Conservation (phyloP, 2,329 filamentous ascomycete species). For the Proliferodiscus dingleyae region DNA sequence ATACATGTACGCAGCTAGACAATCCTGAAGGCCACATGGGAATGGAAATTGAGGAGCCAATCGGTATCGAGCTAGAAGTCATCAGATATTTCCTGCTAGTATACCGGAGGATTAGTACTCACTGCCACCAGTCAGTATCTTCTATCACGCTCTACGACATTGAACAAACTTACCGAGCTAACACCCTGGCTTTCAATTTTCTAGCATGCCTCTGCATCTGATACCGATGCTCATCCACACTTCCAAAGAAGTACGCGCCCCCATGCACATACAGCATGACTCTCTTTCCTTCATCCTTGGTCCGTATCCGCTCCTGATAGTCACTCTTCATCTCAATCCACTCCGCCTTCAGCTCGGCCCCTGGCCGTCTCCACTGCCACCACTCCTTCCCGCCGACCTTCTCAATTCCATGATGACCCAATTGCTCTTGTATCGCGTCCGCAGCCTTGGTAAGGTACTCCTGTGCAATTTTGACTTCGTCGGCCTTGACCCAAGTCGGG, state of each 20-base stretch:
- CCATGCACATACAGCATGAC: constrained; percentile 95
- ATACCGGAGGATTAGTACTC: constrained; percentile 9
- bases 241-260: constrained; percentile 92
- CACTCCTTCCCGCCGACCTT: constrained; percentile 76
- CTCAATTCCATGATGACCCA: constrained; percentile 71
- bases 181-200: constrained; percentile 84
- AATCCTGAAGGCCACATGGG: constrained; percentile 87
- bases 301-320: constrained; percentile 64
- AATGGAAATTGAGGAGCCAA: constrained; percentile 93
- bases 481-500: constrained; percentile 80
- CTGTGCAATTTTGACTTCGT: constrained; percentile 60
- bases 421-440: constrained; percentile 60
- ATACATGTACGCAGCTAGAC: constrained; percentile 80
- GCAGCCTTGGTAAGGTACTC: constrained; percentile 64
- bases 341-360: constrained; percentile 68
- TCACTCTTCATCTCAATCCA: constrained; percentile 96
- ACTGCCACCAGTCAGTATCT: constrained; percentile 16
- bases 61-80: constrained; percentile 61
- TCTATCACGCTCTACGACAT: constrained; percentile 3
- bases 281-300: constrained; percentile 56
- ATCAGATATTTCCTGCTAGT: constrained; percentile 8
- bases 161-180: constrained; percentile 55
- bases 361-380: constrained; percentile 81
- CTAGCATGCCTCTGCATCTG: constrained; percentile 94
- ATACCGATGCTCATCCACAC: constrained; percentile 94